These are phyloP conservation scores for Waltergamsia citrina DNA, from an alignment of 2,329 filamentous ascomycete species.

Conservation along the genomic window DNA sequence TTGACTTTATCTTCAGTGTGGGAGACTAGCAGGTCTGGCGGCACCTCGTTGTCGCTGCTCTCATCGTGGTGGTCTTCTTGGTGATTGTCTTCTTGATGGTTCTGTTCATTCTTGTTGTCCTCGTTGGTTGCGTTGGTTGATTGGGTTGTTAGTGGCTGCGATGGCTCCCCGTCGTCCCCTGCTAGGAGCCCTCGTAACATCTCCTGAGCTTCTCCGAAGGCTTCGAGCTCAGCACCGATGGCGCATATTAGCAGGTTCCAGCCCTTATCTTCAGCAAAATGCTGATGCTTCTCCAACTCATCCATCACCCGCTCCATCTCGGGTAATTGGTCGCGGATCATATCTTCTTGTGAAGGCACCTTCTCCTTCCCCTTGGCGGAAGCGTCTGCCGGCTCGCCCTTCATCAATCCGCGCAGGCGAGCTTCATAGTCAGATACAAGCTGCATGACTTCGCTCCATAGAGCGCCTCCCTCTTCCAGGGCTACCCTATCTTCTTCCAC, in stretches of 20 bases:
- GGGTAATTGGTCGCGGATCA: slow-evolving; percentile 35
- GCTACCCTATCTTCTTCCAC: slow-evolving; percentile 55
- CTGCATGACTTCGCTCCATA: slow-evolving; percentile 56
- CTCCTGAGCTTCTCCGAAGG: slow-evolving; percentile 49
- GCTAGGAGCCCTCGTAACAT: slow-evolving; percentile 33
- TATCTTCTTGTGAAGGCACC: slow-evolving; percentile 20
- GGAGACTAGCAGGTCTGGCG: slow-evolving; percentile 27
- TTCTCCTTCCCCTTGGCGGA: slow-evolving; percentile 19
- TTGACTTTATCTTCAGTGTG: slow-evolving; percentile 15
- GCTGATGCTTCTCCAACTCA: slow-evolving; percentile 43
- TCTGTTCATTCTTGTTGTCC: slow-evolving; percentile 6
- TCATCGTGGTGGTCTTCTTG: slow-evolving; percentile 10
- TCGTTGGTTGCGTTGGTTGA: not conserved
- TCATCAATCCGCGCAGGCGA: slow-evolving; percentile 47
- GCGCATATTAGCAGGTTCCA: slow-evolving; percentile 72
- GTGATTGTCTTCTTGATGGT: slow-evolving; percentile 4
- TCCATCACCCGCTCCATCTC: slow-evolving; percentile 48
- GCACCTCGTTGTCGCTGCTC: slow-evolving; percentile 34
- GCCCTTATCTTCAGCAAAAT: slow-evolving; percentile 46
- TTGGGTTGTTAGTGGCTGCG: not conserved
- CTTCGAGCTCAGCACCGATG: slow-evolving; percentile 64
- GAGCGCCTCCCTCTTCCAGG: slow-evolving; percentile 53
- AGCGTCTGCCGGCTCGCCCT: slow-evolving; percentile 8
- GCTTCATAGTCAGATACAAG: slow-evolving; percentile 57
- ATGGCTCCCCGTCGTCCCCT: slow-evolving; percentile 1